Evolutionary conservation across 2,329 filamentous ascomycete genomes (phyloP).

Genomic region (Ophiosphaerella korrae): DNA sequence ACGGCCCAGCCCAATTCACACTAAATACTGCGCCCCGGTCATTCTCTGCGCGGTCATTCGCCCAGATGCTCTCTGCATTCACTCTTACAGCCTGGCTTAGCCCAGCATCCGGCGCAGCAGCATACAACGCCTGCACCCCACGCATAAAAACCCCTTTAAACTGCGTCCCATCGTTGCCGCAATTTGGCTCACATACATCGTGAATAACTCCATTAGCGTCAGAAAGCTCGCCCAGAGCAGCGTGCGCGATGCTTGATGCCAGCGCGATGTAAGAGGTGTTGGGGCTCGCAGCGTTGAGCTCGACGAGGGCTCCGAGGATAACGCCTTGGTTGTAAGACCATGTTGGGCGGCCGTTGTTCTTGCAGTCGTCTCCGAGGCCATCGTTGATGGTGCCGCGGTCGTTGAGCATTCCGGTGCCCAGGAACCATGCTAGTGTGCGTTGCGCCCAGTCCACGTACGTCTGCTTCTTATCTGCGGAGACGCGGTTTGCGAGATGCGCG

Average conservation of each 20-base stretch:
- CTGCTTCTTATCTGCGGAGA: slow-evolving; percentile 31
- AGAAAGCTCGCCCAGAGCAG: slow-evolving; percentile 44
- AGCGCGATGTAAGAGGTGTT: slow-evolving; percentile 39
- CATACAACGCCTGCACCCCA: slow-evolving; percentile 65
- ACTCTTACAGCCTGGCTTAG: slow-evolving; percentile 62
- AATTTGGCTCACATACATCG: slow-evolving; percentile 48
- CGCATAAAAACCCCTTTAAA: slow-evolving; percentile 76
- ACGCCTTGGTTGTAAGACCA: slow-evolving; percentile 68
- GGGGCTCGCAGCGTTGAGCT: slow-evolving; percentile 54
- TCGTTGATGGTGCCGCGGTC: slow-evolving; percentile 59
- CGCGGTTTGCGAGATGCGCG: slow-evolving; percentile 60
- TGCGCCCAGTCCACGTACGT: slow-evolving; percentile 55
- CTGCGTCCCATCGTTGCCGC: slow-evolving; percentile 57
- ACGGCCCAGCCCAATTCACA: slow-evolving; percentile 69
- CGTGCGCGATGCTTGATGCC: slow-evolving; percentile 48
- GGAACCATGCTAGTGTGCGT: slow-evolving; percentile 59
- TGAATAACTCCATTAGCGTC: slow-evolving; percentile 48
- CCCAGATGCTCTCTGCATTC: slow-evolving; percentile 72
- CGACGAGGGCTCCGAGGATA: slow-evolving; percentile 62
- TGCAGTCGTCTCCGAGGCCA: slow-evolving; percentile 57
- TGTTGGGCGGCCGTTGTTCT: slow-evolving; percentile 54
- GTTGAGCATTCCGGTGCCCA: slow-evolving; percentile 55
- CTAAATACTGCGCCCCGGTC: slow-evolving; percentile 58
- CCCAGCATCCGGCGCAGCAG: slow-evolving; percentile 54
- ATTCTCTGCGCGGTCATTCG: slow-evolving; percentile 58